Evolutionary conservation across 2,329 filamentous ascomycete genomes (phyloP).

Genomic region (Fusarium equiseti): DNA sequence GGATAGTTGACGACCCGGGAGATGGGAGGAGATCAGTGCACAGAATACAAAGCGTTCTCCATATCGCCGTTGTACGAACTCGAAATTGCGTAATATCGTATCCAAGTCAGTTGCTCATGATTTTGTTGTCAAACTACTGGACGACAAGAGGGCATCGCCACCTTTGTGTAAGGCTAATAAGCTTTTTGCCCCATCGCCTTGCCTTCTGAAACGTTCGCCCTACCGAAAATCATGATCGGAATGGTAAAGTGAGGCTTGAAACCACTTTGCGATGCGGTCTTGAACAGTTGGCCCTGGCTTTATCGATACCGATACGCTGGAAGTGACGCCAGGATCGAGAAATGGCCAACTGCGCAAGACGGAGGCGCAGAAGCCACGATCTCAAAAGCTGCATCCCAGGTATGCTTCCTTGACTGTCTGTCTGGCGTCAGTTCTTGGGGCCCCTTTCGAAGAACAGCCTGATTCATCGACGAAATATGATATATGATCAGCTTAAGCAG

Average conservation of each 20-base stretch:
- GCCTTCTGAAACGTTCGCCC: slow-evolving; percentile 21
- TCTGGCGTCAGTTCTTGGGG: slow-evolving; percentile 15
- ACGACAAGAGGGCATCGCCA: slow-evolving; percentile 6
- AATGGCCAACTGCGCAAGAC: slow-evolving; percentile 18
- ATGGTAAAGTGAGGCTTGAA: slow-evolving; percentile 25
- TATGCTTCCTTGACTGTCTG: slow-evolving; percentile 5
- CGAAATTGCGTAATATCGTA: slow-evolving; percentile 19
- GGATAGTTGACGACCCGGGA: slow-evolving; percentile 25
- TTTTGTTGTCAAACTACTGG: slow-evolving; percentile 7
- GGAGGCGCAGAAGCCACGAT: slow-evolving; percentile 35
- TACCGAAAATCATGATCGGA: slow-evolving; percentile 17
- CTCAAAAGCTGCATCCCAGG: slow-evolving; percentile 19
- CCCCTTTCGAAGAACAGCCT: slow-evolving; percentile 4
- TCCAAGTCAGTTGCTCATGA: not conserved
- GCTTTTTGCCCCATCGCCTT: slow-evolving; percentile 18
- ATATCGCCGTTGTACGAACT: slow-evolving; percentile 5
- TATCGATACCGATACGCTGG: slow-evolving; percentile 28
- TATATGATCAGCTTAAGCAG: slow-evolving; percentile 31
- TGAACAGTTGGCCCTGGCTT: slow-evolving; percentile 19
- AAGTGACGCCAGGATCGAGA: slow-evolving; percentile 33
- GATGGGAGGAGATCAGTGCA: slow-evolving; percentile 16
- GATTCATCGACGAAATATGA: slow-evolving; percentile 30
- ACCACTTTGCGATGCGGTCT: slow-evolving; percentile 10
- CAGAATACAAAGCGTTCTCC: slow-evolving; percentile 7
- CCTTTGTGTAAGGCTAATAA: slow-evolving; percentile 15